Evolutionary conservation across 257 asterid species (phyloP).

Genomic region (Scutellaria galericulata): DNA sequence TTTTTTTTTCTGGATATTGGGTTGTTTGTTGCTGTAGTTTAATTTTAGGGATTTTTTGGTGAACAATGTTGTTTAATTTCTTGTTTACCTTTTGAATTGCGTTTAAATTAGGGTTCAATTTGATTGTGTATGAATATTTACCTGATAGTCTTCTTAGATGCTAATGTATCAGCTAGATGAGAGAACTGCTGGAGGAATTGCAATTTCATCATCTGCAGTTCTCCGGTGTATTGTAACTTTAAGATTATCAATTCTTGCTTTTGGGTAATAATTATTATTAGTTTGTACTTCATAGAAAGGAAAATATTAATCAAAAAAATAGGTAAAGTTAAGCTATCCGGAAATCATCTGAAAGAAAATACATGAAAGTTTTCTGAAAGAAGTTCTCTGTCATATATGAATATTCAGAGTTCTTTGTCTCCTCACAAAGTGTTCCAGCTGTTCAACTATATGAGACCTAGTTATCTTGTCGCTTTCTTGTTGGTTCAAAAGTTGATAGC

Average conservation of each 20-base stretch:
- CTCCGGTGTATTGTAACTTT: neutral
- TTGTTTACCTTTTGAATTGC: conserved; percentile 5
- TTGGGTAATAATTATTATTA: neutral
- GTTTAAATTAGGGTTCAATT: conserved; percentile 18
- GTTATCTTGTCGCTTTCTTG: neutral
- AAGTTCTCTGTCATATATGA: conserved; percentile 11
- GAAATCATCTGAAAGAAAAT: neutral
- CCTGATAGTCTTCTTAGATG: conserved; percentile 1
- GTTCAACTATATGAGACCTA: neutral
- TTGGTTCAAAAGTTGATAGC: conserved; percentile 17
- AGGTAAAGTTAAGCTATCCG: conserved; percentile 2
- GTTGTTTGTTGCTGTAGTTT: conserved; percentile 16
- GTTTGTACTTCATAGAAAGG: neutral
- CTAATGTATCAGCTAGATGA: neutral
- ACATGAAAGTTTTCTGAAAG: neutral
- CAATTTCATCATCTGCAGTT: conserved; percentile 6
- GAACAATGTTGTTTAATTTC: conserved; percentile 22
- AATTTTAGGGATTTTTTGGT: conserved; percentile 16
- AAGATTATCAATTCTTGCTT: conserved; percentile 5
- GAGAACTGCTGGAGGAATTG: neutral
- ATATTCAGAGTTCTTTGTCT: conserved; percentile 8
- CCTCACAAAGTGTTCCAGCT: conserved; percentile 15
- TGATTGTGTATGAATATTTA: neutral
- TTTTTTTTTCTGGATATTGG: conserved; percentile 29
- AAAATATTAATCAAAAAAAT: neutral